A percentile compares a stretch with the other conserved stretches of the same genome.
phyloP scores from a whole-genome alignment of 768 basidiomycete genomes.

The Termitomyces sp. region DNA sequence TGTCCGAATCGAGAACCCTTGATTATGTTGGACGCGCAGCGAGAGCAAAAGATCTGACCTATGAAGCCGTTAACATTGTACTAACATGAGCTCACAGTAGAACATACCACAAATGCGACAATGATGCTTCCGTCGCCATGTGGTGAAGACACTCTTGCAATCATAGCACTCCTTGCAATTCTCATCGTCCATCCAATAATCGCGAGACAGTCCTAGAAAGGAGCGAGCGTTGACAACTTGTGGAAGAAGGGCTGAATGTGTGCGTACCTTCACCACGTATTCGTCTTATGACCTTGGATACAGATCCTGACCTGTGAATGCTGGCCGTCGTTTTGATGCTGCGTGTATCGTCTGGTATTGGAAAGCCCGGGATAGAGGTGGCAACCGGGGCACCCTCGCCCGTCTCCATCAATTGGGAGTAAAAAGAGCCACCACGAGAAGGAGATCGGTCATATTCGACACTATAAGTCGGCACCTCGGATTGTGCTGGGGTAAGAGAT shows the following conservation, averaged over 20 bases:
- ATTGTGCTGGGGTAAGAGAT: slow-evolving; percentile 82
- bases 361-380: slow-evolving; percentile 87
- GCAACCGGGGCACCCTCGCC: slow-evolving; percentile 59
- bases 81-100: not conserved
- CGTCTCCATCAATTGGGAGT: slow-evolving; percentile 53
- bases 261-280: slow-evolving; percentile 83
- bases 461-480: slow-evolving; percentile 71
- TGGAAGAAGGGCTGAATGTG: not conserved
- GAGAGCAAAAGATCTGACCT: slow-evolving; percentile 97
- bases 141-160: slow-evolving; percentile 90
- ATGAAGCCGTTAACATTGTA: slow-evolving; percentile 2
- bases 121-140: slow-evolving; percentile 95
- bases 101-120: slow-evolving; percentile 91
- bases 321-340: slow-evolving; percentile 78
- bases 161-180: slow-evolving; percentile 95
- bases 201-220: slow-evolving; percentile 72
- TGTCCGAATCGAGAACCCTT: slow-evolving; percentile 92
- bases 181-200: slow-evolving; percentile 99
- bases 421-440: slow-evolving; percentile 48
- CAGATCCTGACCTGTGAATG: slow-evolving; percentile 74
- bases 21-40: slow-evolving; percentile 96
- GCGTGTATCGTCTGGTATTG: slow-evolving; percentile 87
- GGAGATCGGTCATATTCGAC: slow-evolving; percentile 62
- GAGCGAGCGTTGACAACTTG: slow-evolving; percentile 9
- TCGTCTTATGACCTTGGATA: slow-evolving; percentile 87